Evolutionary conservation across 1,284 basidiomycete species (phyloP), one percentile per base, ranked within the genome.

Genomic region (Exobasidium cylindrosporum): DNA sequence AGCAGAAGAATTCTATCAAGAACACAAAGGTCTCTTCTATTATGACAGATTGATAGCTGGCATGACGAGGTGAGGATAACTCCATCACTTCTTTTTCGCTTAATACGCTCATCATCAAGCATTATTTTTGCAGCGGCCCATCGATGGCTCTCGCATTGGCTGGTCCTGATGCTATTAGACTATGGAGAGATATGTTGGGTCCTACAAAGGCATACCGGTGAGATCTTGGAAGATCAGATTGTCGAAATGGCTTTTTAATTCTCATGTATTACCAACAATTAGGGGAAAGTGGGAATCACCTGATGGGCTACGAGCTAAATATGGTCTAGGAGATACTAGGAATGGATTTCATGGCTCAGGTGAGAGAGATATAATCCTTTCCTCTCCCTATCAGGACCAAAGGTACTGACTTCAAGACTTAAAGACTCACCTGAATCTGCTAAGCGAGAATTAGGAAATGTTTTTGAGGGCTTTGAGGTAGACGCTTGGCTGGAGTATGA

Each of bases 311-410:
- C 60, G 77, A 4, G 68, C 73, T 1, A 40, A 63, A 10, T 76
- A 74, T 43, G 77, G 77, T 0, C 54, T 78, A 1, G 72, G 73
- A 1, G 77, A 79, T 49, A 78, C 76, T 5, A 58, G 76, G 0
- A 79, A 79, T 47, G 76, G 70, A 1, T 79, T 79, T 43, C 77
- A 79, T 30, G 77, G 77, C 1, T 67, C 62, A 13, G 68, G 66
- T 70, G 30, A 21, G 67, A 26, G 13, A 53, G 26, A 4, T 14
- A 50, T 4, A 24, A 13, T 4, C n/a, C 4, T n/a, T n/a, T n/a
- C n/a, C n/a, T n/a, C n/a, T n/a, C n/a, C n/a, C n/a, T n/a, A n/a
- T n/a, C n/a, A n/a, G n/a, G n/a, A n/a, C n/a, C n/a, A 4, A 45
- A 11, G 4, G 11, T 45, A 17, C 43, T 45, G 10, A 11, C 3